Percentiles rank a stretch among this genome's conserved stretches.
Evolutionary conservation across 306 rosid genomes (phyloP).

Genomic region (Comarum palustre): DNA sequence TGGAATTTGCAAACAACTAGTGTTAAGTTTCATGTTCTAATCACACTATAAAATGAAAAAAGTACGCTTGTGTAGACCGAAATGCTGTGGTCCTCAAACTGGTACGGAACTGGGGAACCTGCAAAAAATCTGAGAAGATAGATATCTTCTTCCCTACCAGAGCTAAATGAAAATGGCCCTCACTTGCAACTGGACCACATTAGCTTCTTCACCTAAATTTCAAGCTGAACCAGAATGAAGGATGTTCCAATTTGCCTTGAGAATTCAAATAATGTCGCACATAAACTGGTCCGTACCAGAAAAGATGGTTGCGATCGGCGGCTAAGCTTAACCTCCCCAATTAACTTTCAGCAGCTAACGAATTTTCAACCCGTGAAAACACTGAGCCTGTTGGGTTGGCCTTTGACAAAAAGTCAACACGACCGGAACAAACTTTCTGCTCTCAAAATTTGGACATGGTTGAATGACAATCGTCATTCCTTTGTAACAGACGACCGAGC

Average conservation of each 20-base stretch:
- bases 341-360: constrained; percentile 7
- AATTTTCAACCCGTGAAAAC: background rate
- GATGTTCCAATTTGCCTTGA: background rate
- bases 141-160: too few species aligned
- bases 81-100: background rate
- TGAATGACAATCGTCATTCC: background rate
- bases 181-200: too few species aligned
- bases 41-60: background rate
- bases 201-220: too few species aligned
- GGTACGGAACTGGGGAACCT: too few species aligned
- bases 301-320: background rate
- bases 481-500: background rate
- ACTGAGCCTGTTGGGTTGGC: background rate
- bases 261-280: background rate
- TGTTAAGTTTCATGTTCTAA: background rate
- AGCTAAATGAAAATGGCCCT: too few species aligned
- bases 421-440: background rate
- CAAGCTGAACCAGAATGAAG: too few species aligned
- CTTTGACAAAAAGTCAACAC: background rate
- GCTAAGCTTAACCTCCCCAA: background rate
- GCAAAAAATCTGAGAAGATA: background rate
- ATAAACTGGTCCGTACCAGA: background rate
- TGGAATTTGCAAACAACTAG: too few species aligned
- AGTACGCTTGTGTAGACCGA: background rate
- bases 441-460: background rate